Percentiles rank a stretch among this genome's conserved stretches.
Evolutionary conservation across 78 protist genomes (phyloP).

Genomic region (Polysphondylium violaceum): DNA sequence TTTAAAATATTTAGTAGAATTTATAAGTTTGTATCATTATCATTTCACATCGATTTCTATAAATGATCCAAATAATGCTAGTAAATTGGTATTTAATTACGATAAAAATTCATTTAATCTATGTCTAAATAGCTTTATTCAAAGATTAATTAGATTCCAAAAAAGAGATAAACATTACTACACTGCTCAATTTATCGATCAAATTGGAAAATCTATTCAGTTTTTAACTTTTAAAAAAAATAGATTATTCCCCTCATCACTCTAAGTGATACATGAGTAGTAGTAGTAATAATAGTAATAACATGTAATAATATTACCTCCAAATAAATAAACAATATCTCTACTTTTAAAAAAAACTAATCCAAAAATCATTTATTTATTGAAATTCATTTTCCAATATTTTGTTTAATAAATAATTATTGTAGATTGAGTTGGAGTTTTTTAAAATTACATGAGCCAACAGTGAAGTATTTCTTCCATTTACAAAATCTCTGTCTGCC

Average conservation of each 20-base stretch:
- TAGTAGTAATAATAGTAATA: no score
- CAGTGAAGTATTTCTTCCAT: not conserved
- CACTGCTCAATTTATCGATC: not conserved
- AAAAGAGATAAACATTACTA: not conserved
- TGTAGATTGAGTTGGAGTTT: not conserved
- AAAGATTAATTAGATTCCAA: conserved; percentile 37
- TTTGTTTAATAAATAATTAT: not conserved
- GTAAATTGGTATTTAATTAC: not conserved
- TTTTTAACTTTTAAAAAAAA: not conserved
- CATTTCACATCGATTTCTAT: conserved; percentile 8
- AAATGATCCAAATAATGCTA: not conserved
- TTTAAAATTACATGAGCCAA: not conserved
- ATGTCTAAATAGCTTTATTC: conserved; percentile 40
- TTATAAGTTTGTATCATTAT: conserved; percentile 43
- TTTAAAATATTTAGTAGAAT: conserved; percentile 30
- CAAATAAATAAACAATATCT: no score
- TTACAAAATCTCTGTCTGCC: not conserved
- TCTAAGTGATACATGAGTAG: no score
- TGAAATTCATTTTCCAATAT: not conserved
- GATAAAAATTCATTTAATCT: conserved; percentile 20
- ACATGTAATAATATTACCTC: no score
- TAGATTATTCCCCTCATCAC: not conserved
- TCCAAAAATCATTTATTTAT: no score
- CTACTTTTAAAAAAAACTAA: no score
- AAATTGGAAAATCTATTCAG: conserved; percentile 1